Percentiles rank a stretch among this genome's conserved stretches.
phyloP scores from a whole-genome alignment of 345 rosid species.

The Triadica sebifera region DNA sequence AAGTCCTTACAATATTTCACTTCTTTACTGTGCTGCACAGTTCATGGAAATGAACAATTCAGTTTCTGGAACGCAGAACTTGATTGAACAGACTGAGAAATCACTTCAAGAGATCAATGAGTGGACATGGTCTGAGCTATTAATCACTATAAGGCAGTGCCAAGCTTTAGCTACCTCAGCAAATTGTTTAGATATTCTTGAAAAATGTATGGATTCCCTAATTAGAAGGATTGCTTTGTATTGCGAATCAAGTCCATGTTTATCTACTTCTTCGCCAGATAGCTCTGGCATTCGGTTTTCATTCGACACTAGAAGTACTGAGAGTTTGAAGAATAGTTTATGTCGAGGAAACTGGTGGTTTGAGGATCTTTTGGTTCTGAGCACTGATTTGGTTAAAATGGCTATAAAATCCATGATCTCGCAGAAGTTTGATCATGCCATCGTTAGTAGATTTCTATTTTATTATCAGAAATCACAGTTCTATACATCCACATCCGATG shows the following conservation, averaged over 20 bases:
- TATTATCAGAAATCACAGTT: conserved; percentile 78
- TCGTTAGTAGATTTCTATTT: conserved; percentile 61
- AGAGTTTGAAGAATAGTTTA: conserved; percentile 66
- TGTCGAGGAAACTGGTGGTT: conserved; percentile 77
- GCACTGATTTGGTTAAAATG: conserved; percentile 40
- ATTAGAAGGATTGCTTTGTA: conserved; percentile 51
- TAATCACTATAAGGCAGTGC: conserved; percentile 64
- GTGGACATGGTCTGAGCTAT: conserved; percentile 83
- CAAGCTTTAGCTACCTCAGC: conserved; percentile 42
- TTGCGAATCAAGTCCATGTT: conserved; percentile 68
- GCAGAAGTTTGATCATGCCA: conserved; percentile 53
- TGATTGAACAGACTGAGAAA: conserved; percentile 59
- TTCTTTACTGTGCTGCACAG: conserved; percentile 64
- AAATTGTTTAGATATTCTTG: conserved; percentile 34
- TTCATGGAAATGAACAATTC: conserved; percentile 65
- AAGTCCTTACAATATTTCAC: conserved; percentile 50
- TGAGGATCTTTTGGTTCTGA: conserved; percentile 60
- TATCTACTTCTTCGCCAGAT: conserved; percentile 73
- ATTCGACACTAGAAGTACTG: conserved; percentile 75
- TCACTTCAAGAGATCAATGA: conserved; percentile 56
- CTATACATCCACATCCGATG: conserved; percentile 34
- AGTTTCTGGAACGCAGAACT: conserved; percentile 34
- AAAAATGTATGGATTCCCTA: conserved; percentile 58
- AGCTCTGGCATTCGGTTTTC: conserved; percentile 75
- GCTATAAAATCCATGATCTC: conserved; percentile 51